Base-by-base conservation (phyloP, 2,329 filamentous ascomycete genomes). In the Didymella glomerata region DNA sequence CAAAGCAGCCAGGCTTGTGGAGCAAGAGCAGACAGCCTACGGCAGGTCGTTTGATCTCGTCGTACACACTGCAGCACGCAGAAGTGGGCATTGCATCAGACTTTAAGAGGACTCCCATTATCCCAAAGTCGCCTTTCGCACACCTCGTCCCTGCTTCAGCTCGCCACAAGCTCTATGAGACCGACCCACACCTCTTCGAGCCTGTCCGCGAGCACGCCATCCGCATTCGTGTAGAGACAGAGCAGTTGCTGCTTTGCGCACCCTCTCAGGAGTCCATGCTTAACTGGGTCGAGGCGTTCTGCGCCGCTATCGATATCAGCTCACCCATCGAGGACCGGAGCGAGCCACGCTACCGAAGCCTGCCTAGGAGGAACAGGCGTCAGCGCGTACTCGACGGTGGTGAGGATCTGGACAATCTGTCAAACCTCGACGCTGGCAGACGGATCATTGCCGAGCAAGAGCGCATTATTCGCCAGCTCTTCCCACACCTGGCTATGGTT, bases 11-110 rank as follows among this genome's bases (percentile, higher is more conserved):
- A 1, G 36, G 64, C 42, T 54, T 78, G 27, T 70, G 76, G 62
- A 73, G 70, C 68, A 84, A 81, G 63, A 78, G 77, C 81, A 18
- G 83, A 83, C 68, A 81, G 79, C 66, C 85, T 80, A 27, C 80
- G 77, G 40, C 88, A 77, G 85, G 85, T 20, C 81, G 81, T 54
- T 76, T 92, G 36, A 79, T 91, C 63, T 85, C 82, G 72, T 85
- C 83, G n/a, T 93, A 91, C 72, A 90, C 87, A 51, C 81, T 93
- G 47, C 84, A 91, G 63, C 88, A 92, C 71, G 90, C 90, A 22
- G 90, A 93, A 75, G 86, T 90, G 22, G 90, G 90, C 11, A 85
- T 92, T 61, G 90, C 90, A 10, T 84, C 86, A 16, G 90, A 93
- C 75, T 89, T 90, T 72, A 82, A 84, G 68, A 90, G 91, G 84